Percentiles rank a stretch among this genome's conserved stretches.
These are phyloP conservation scores for Hordeum marinum DNA, from an alignment of 176 grass and related monocot genomes.

Conservation along the genomic window DNA sequence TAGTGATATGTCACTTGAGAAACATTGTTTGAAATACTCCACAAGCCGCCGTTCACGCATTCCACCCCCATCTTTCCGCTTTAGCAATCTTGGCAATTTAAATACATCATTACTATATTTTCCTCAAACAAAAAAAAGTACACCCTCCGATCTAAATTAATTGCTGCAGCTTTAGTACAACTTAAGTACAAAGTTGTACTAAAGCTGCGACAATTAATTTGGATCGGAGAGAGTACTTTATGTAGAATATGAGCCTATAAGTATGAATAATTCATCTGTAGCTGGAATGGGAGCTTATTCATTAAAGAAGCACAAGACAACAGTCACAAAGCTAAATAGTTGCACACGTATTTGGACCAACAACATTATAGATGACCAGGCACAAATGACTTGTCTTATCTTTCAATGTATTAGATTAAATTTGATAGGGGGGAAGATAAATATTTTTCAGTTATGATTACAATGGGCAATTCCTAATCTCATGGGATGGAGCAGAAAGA, in stretches of 20 bases:
- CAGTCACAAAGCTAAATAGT: not conserved
- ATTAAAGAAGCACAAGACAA: constrained; percentile 4
- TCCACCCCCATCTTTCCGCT: constrained; percentile 54
- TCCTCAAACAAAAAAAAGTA: not conserved
- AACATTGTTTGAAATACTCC: constrained; percentile 89
- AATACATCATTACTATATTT: not conserved
- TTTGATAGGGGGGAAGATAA: not conserved
- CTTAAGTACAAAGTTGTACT: no score
- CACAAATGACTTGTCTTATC: not conserved
- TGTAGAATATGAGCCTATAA: constrained; percentile 1
- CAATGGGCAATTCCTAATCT: not conserved
- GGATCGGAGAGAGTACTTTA: not conserved
- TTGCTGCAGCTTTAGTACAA: no score
- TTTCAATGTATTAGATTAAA: not conserved
- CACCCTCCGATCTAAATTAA: no score
- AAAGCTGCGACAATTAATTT: no score
- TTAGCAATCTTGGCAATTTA: constrained; percentile 40
- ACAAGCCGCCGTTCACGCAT: constrained; percentile 52
- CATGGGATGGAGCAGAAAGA: not conserved
- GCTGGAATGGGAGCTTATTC: not conserved
- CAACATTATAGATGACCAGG: not conserved
- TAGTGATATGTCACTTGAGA: constrained; percentile 54
- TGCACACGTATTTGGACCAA: not conserved
- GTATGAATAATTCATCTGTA: not conserved
- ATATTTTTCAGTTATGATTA: constrained; percentile 5